These are phyloP conservation scores for Serpula lacrymans DNA, from an alignment of 768 basidiomycete genomes.

Conservation along the genomic window DNA sequence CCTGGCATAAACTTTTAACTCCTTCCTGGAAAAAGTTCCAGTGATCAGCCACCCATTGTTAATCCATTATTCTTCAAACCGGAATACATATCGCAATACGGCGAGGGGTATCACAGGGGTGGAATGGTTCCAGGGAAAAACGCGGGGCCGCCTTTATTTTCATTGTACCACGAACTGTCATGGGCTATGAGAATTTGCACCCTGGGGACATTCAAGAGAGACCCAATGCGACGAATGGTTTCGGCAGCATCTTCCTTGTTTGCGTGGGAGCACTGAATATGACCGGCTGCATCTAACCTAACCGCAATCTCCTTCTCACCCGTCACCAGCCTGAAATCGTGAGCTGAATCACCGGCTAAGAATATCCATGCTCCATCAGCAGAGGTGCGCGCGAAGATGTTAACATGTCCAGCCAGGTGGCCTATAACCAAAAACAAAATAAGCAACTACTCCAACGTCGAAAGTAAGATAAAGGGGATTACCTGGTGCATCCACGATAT, in stretches of 20 bases:
- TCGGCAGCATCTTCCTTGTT: constrained; percentile 39
- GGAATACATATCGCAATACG: too few relatives aligned
- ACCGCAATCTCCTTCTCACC: constrained; percentile 39
- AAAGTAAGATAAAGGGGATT: too few relatives aligned
- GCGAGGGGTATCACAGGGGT: too few relatives aligned
- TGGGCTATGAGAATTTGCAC: constrained; percentile 48
- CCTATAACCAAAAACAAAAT: constrained; percentile 18
- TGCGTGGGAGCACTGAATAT: constrained; percentile 36
- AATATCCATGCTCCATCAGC: constrained; percentile 52
- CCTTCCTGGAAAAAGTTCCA: too few relatives aligned
- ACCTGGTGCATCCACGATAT: constrained; percentile 53
- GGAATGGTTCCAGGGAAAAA: constrained; percentile 20
- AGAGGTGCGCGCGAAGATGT: constrained; percentile 52
- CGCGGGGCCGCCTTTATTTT: constrained; percentile 36
- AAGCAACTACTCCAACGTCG: neutral
- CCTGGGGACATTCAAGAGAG: constrained; percentile 33
- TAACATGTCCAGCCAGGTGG: constrained; percentile 54
- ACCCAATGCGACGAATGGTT: constrained; percentile 37
- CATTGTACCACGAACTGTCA: constrained; percentile 46
- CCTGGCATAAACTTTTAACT: too few relatives aligned
- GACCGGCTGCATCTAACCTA: constrained; percentile 17
- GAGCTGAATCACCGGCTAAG: constrained; percentile 54
- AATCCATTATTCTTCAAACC: too few relatives aligned
- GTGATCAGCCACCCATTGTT: too few relatives aligned
- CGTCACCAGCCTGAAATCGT: constrained; percentile 49